Evolutionary conservation across 768 basidiomycete species (phyloP).

Genomic region (Mycena floridula): DNA sequence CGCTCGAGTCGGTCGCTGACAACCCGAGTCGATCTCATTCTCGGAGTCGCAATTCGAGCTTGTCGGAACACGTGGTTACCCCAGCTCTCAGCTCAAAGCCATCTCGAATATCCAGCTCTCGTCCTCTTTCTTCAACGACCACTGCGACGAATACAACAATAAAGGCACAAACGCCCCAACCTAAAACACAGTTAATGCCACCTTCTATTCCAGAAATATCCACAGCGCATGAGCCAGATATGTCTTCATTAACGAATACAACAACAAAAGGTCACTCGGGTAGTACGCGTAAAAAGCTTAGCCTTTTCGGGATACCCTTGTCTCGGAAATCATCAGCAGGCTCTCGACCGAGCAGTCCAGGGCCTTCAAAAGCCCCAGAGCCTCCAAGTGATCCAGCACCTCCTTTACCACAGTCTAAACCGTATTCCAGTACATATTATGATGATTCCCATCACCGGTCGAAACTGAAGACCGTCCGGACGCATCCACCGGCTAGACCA

Average conservation of each 20-base stretch:
- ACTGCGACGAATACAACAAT: slow-evolving; percentile 57
- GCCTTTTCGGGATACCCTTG: slow-evolving; percentile 40
- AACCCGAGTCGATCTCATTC: slow-evolving; percentile 1
- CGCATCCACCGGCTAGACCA: neutral
- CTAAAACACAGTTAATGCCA: slow-evolving; percentile 25
- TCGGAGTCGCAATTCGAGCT: neutral
- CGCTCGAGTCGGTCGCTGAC: slow-evolving; percentile 13
- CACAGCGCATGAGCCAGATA: too few relatives aligned
- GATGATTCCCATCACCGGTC: neutral
- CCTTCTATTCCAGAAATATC: slow-evolving; percentile 22
- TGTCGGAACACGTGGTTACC: slow-evolving; percentile 1
- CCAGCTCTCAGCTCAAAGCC: slow-evolving; percentile 5
- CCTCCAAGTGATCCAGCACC: neutral
- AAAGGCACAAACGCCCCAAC: slow-evolving; percentile 53
- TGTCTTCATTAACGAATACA: too few relatives aligned
- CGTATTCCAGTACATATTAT: too few relatives aligned
- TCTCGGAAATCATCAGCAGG: slow-evolving; percentile 31
- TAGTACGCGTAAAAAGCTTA: slow-evolving; percentile 32
- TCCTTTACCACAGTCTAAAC: too few relatives aligned
- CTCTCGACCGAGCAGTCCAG: slow-evolving; percentile 25
- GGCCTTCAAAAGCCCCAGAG: slow-evolving; percentile 10
- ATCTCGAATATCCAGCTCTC: slow-evolving; percentile 28
- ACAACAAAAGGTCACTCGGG: slow-evolving; percentile 2
- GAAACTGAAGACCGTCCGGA: neutral
- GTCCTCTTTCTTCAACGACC: slow-evolving; percentile 63